phyloP scores from a whole-genome alignment of 371 early-diverging fungal genomes.

The Paraphysoderma sedebokerense region DNA sequence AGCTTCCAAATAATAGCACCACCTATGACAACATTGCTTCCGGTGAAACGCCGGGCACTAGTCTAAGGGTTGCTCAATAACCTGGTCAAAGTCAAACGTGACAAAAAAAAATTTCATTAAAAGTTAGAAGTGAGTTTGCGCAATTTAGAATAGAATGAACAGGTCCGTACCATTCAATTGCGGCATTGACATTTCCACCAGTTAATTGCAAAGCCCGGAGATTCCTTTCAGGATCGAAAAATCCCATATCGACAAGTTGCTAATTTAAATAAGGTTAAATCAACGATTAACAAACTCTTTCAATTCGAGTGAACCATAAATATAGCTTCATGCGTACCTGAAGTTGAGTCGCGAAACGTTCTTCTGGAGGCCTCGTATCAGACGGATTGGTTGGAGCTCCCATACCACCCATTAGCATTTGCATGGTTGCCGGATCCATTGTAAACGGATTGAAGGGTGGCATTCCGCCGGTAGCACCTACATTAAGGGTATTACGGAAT shows the following conservation, averaged over 20 bases:
- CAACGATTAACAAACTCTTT: too few relatives aligned
- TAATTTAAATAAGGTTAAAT: too few relatives aligned
- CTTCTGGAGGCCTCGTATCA: slow-evolving; percentile 61
- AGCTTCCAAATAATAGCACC: too few relatives aligned
- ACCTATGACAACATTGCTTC: too few relatives aligned
- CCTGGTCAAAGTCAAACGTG: too few relatives aligned
- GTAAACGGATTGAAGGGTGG: slow-evolving; percentile 14
- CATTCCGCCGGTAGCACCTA: neutral
- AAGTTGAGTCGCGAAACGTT: slow-evolving; percentile 74
- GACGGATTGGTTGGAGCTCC: slow-evolving; percentile 9
- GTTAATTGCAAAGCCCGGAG: slow-evolving; percentile 68
- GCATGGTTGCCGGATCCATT: neutral
- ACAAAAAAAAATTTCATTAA: too few relatives aligned
- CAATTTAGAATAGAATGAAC: too few relatives aligned
- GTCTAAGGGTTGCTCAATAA: too few relatives aligned
- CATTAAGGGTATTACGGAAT: neutral
- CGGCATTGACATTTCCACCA: slow-evolving; percentile 82
- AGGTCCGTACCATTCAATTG: slow-evolving; percentile 59
- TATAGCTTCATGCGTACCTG: too few relatives aligned
- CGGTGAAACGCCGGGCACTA: too few relatives aligned
- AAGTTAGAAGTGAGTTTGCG: too few relatives aligned
- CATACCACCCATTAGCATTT: slow-evolving; percentile 15
- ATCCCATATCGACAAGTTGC: slow-evolving; percentile 94
- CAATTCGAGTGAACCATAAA: too few relatives aligned
- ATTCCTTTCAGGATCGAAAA: slow-evolving; percentile 76